Evolutionary conservation across 2,329 filamentous ascomycete species (phyloP).

Genomic region (Monosporascus cannonballus): DNA sequence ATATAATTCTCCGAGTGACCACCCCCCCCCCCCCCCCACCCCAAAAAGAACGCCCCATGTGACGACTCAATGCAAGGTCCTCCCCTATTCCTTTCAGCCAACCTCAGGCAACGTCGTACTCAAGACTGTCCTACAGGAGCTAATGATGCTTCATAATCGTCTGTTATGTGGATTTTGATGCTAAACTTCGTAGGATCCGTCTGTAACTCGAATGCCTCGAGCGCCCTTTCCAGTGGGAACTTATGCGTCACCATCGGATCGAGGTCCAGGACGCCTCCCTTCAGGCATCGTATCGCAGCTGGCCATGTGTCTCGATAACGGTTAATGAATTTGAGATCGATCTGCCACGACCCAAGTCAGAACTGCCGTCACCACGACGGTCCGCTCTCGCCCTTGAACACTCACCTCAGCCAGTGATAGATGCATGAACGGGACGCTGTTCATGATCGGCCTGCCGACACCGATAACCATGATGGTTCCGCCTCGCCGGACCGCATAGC

Average conservation of each 20-base stretch:
- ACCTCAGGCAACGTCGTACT: neutral
- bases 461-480: slow-evolving; percentile 60
- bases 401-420: slow-evolving; percentile 52
- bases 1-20: too few species aligned
- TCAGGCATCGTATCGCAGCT: slow-evolving; percentile 54
- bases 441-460: slow-evolving; percentile 55
- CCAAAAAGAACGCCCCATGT: too few species aligned
- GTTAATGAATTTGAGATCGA: slow-evolving; percentile 65
- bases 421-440: slow-evolving; percentile 63
- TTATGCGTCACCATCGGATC: slow-evolving; percentile 58
- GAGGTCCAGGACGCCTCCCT: slow-evolving; percentile 53
- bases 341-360: slow-evolving; percentile 32
- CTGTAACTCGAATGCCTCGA: slow-evolving; percentile 49
- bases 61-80: too few species aligned
- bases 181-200: slow-evolving; percentile 45
- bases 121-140: neutral
- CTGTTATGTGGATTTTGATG: slow-evolving; percentile 57
- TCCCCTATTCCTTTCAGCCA: too few species aligned
- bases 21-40: too few species aligned
- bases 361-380: neutral
- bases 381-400: neutral
- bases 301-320: slow-evolving; percentile 67
- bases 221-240: slow-evolving; percentile 55
- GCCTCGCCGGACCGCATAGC: slow-evolving; percentile 49
- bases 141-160: slow-evolving; percentile 30